Base-by-base conservation (phyloP, 192 early-diverging fungal species). In the Dimargaris cristalligena region DNA sequence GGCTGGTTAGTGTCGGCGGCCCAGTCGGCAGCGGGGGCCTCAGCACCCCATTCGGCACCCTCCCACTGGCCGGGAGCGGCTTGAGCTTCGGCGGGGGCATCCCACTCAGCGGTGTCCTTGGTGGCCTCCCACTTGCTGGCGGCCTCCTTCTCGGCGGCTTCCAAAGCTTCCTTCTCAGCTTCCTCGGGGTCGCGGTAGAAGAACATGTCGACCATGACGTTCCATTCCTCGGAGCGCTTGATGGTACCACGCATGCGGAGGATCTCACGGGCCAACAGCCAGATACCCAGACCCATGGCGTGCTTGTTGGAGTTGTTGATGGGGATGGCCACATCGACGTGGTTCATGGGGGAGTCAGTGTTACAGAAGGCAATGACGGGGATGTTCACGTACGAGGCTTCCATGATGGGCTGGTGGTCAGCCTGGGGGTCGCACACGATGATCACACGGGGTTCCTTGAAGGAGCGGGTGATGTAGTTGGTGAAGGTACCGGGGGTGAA, bases 401-500 rank as follows among this genome's bases (percentile, higher is more conserved):
- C 96, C 77, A 80, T 79, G 77, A 99, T 88, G 73, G 96, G 89
- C 82, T 99, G 96, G 80, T 89, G 83, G 76, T 99, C 96, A 61
- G 92, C 88, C 68, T 86, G 88, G 65, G 96, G 94, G 81, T 99
- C 96, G 62, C 94, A 90, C 61, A 91, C 88, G 63, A 99, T 82
- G 64, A 99, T 88, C 67, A 99, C 79, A 63, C 96, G 89, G 67
- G 96, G 96, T 78, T 99, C 96, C 80, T 91, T 88, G 90, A 97
- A 99, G 64, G 91, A 82, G 67, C 90, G 88, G 70, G 96, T 99
- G 76, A 95, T 99, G 85, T 99, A 99, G 83, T 99, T 99, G 73
- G 96, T 99, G 81, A 99, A 97, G 80, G 92, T 97, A 85, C 96
- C 96, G 63, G 96, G 96, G 67, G 96, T 99, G 89, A 99, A 99